A percentile compares a stretch with the other conserved stretches of the same genome.
These are phyloP conservation scores for Cytospora piceae DNA, from an alignment of 2,329 filamentous ascomycete species.

Conservation along the genomic window DNA sequence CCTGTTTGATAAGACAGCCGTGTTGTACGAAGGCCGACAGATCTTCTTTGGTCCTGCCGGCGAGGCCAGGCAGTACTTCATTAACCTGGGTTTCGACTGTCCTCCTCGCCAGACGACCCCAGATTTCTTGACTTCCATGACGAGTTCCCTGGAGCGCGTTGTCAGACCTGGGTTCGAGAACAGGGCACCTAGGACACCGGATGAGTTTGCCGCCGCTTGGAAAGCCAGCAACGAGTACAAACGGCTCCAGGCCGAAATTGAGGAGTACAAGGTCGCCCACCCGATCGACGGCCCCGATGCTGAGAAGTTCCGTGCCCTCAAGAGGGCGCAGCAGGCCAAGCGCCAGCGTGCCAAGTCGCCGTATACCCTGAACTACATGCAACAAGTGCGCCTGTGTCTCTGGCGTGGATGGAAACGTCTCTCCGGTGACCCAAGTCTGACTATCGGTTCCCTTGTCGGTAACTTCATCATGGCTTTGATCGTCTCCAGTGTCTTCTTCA, in stretches of 20 bases:
- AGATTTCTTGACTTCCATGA: constrained; percentile 75
- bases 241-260: constrained; percentile 57
- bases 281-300: constrained; percentile 61
- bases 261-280: constrained; percentile 57
- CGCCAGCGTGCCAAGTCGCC: constrained; percentile 71
- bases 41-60: constrained; percentile 66
- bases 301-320: constrained; percentile 58
- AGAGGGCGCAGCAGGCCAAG: constrained; percentile 59
- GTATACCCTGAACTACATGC: constrained; percentile 76
- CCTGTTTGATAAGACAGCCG: constrained; percentile 61
- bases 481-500: constrained; percentile 80
- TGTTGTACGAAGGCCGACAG: constrained; percentile 64
- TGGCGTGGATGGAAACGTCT: constrained; percentile 80
- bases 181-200: constrained; percentile 60
- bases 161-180: constrained; percentile 60
- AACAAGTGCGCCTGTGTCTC: constrained; percentile 80
- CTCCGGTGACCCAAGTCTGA: constrained; percentile 75
- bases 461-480: constrained; percentile 80
- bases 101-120: constrained; percentile 69
- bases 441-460: constrained; percentile 68
- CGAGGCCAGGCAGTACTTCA: constrained; percentile 66
- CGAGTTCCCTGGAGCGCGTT: constrained; percentile 59
- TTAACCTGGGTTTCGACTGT: constrained; percentile 69
- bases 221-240: constrained; percentile 56
- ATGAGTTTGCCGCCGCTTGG: constrained; percentile 65